These are phyloP conservation scores for Aspergillus luchuensis DNA, from an alignment of 2,329 filamentous ascomycete genomes.

Conservation along the genomic window DNA sequence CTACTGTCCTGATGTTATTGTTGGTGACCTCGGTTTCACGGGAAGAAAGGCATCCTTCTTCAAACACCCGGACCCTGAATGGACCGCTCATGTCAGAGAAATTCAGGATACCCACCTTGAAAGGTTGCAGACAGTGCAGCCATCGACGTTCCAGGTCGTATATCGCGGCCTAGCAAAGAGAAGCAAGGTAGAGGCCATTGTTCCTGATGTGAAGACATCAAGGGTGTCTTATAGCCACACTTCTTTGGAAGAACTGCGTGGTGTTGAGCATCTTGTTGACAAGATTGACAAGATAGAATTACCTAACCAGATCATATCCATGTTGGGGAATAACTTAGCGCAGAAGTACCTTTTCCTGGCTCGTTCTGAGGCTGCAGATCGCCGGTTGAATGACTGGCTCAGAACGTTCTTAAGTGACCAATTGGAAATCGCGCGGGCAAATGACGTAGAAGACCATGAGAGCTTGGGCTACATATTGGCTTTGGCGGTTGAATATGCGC, in stretches of 20 bases:
- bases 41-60: constrained; percentile 39
- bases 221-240: constrained; percentile 63
- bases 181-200: constrained; percentile 52
- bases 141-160: constrained; percentile 65
- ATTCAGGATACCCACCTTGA: constrained; percentile 63
- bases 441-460: constrained; percentile 48
- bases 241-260: constrained; percentile 75
- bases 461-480: constrained; percentile 39
- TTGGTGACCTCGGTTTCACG: constrained; percentile 63
- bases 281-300: constrained; percentile 77
- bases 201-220: constrained; percentile 73
- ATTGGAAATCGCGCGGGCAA: constrained; percentile 42
- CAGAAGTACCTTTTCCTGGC: constrained; percentile 74
- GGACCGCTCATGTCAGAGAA: constrained; percentile 67
- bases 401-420: constrained; percentile 42
- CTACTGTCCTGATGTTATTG: constrained; percentile 85
- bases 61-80: constrained; percentile 73
- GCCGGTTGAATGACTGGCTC: constrained; percentile 43
- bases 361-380: constrained; percentile 55
- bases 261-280: constrained; percentile 67
- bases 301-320: constrained; percentile 78
- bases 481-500: constrained; percentile 37
- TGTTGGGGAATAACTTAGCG: constrained; percentile 72
- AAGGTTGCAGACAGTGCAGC: constrained; percentile 43
- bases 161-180: constrained; percentile 55